Evolutionary conservation across 306 rosid species (phyloP), one percentile per base, ranked within the genome.

Genomic region (Argentina anserina): DNA sequence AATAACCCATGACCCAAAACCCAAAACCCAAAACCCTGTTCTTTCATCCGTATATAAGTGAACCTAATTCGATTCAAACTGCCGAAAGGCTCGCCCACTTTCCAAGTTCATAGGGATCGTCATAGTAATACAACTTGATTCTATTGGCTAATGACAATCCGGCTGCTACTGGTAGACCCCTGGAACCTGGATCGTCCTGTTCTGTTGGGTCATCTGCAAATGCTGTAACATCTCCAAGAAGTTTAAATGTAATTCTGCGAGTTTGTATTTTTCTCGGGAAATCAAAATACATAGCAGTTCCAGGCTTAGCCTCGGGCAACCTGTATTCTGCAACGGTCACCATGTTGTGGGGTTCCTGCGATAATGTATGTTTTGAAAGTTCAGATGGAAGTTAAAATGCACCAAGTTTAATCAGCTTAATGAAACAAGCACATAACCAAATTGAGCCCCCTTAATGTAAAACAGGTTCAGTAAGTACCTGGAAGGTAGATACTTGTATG

Each of bases 11-110:
- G 23, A 13, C n/a, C n/a, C 64, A 61, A 47, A 73, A 41, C 53
- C 71, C 2, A 4, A 39, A 20, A 33, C 36, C 36, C 36, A 33
- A 5, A 33, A 33, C 2, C 36, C 36, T 20, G 65, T 77, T 45
- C 66, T 76, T 49, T 50, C 56, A 64, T 70, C 21, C 1, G 21
- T 25, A 21, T 28, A 41, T 40, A 39, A 29, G 36, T 2, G 20
- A 21, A 42, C 11, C 75, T 14, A 28, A 13, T 31, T 1, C 33
- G 26, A 64, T 61, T 83, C 86, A 95, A 79, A 95, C 78, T 45
- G 96, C 97, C 3, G 89, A 80, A 69, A 95, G 96, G 81, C 91
- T 88, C 49, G 97, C 99, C 99, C 99, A 92, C 84, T 90, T 90
- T 65, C 98, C 98, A 66, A 90, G 90, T 45, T 92, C 98, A 43